Base-by-base conservation (phyloP, 345 rosid species). In the Populus davidiana region DNA sequence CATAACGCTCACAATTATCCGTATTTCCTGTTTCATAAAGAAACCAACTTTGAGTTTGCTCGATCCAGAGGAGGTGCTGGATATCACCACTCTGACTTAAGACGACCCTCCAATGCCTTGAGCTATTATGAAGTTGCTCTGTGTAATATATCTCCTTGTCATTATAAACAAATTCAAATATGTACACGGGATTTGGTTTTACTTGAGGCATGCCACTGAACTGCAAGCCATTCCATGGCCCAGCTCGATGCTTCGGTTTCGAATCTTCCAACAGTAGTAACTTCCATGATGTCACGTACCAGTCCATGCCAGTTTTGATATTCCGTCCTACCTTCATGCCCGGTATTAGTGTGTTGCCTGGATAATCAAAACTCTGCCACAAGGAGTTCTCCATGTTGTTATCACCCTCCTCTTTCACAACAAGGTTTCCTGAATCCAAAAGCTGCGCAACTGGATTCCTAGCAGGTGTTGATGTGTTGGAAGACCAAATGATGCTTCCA, bases 231-330 rank as follows among this genome's bases (percentile, higher is more conserved):
- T 78, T 50, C 87, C 88, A 87, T 6, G 87, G 81, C 6, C 90
- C 87, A 12, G 16, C 71, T 50, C 88, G 78, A 31, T 27, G 49
- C 20, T 27, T 21, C 9, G 64, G 35, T 6, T 25, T 21, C 1
- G 81, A 71, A 38, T 77, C 87, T 75, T 39, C 64, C 64, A 56
- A 65, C 10, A 69, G 64, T 47, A 27, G 9, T 2, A 6, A 4
- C 56, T 71, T 88, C 90, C 89, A 86, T 10, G 89, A 88, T 25
- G 79, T 81, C 69, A 86, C 17, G n/a, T 21, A 31, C 43, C 74
- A 21, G 5, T 63, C 31, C 33, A 13, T 11, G 16, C 67, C 67
- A 63, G 67, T 63, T 12, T 9, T 13, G 1, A 27, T 21, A 29
- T 63, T 25, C 67, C 23, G 16, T 11, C 67, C 67, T 4, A 63